A percentile compares a stretch with the other conserved stretches of the same genome.
phyloP scores from a whole-genome alignment of 176 grass and related monocot species.

The Hsuehochloa calcarea region DNA sequence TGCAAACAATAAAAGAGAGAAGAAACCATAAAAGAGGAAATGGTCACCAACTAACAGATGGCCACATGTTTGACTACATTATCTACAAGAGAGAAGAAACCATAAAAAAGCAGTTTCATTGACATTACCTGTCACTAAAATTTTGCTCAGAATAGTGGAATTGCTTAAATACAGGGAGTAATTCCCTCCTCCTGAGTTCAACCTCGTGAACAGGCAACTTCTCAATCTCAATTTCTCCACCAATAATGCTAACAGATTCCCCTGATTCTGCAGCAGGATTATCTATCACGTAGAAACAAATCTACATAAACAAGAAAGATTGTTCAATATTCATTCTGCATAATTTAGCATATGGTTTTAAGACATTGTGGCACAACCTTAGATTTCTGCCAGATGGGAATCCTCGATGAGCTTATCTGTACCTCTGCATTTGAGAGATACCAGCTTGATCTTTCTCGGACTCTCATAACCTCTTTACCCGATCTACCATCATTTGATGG shows the following conservation, averaged over 20 bases:
- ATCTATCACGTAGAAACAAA: slow-evolving; percentile 87
- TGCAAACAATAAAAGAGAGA: background rate
- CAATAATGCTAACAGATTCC: slow-evolving; percentile 30
- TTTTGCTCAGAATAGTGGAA: slow-evolving; percentile 67
- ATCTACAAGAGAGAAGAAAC: slow-evolving; percentile 4
- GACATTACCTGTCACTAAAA: slow-evolving; percentile 59
- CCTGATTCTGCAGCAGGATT: slow-evolving; percentile 40
- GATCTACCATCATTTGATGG: slow-evolving; percentile 50
- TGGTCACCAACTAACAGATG: background rate
- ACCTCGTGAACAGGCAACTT: slow-evolving; percentile 68
- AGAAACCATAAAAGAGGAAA: background rate
- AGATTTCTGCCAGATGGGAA: slow-evolving; percentile 99
- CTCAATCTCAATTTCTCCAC: slow-evolving; percentile 94
- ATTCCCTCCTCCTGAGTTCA: slow-evolving; percentile 80
- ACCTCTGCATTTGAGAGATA: slow-evolving; percentile 97
- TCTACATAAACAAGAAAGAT: slow-evolving; percentile 53
- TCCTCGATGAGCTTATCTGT: slow-evolving; percentile 71
- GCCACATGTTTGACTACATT: background rate
- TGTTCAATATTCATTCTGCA: slow-evolving; percentile 25
- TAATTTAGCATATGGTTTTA: slow-evolving; percentile 15
- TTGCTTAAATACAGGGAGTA: slow-evolving; percentile 95
- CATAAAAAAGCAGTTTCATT: slow-evolving; percentile 10
- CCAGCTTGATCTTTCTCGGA: slow-evolving; percentile 73
- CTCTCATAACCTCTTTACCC: slow-evolving; percentile 52
- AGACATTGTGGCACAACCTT: slow-evolving; percentile 58